A percentile compares a stretch with the other conserved stretches of the same genome.
Conservation (phyloP, 306 rosid species). For the Vigna hirtella region DNA sequence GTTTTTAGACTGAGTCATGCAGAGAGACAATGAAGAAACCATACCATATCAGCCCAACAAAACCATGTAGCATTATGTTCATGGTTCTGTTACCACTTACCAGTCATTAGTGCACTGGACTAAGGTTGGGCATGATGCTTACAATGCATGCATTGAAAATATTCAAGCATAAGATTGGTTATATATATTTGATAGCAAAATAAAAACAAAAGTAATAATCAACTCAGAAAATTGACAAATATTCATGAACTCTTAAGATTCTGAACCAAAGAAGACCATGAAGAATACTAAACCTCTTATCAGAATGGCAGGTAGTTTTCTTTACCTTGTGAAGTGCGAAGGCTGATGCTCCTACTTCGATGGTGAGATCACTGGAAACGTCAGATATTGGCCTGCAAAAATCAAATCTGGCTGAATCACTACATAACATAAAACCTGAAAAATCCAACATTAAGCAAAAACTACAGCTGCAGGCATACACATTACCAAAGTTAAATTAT, state of each 20-base stretch:
- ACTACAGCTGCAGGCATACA: constrained; percentile 46
- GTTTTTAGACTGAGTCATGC: background rate
- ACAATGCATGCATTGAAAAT: background rate
- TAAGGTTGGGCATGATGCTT: constrained; percentile 19
- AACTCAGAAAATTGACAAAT: background rate
- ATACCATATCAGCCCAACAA: background rate
- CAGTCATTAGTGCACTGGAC: background rate
- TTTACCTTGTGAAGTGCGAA: constrained; percentile 96
- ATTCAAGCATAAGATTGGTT: background rate
- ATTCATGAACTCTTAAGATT: background rate
- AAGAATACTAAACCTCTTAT: constrained; percentile 28
- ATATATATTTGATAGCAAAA: background rate
- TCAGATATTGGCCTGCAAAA: constrained; percentile 96
- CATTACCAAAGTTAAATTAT: constrained; percentile 46
- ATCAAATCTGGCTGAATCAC: constrained; percentile 42
- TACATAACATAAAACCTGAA: constrained; percentile 42
- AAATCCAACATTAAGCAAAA: constrained; percentile 20
- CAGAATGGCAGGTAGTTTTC: constrained; percentile 10
- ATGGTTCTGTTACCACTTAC: constrained; percentile 21
- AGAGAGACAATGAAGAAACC: background rate
- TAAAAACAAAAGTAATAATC: background rate
- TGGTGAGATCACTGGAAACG: constrained; percentile 85
- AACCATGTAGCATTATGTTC: constrained; percentile 8
- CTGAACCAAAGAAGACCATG: constrained; percentile 10
- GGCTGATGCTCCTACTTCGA: constrained; percentile 87